phyloP scores from a whole-genome alignment of 305 asterid species.

The Plantago coronopus region DNA sequence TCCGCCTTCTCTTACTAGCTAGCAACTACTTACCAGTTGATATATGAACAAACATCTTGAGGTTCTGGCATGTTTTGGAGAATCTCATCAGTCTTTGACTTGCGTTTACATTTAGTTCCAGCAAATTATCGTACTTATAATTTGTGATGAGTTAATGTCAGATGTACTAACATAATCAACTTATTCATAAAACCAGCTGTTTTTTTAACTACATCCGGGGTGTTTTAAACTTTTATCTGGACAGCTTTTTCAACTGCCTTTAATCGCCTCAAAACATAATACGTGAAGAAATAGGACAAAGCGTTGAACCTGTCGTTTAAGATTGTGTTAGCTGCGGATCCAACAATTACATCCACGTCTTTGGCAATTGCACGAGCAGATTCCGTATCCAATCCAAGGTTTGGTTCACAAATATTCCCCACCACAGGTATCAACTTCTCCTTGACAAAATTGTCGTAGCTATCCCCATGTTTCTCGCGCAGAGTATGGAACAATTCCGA shows the following conservation, averaged over 20 bases:
- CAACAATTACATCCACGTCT: slow-evolving; percentile 9
- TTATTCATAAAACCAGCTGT: too few species aligned
- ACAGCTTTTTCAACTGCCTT: too few species aligned
- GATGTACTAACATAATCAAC: too few species aligned
- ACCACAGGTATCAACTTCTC: slow-evolving; percentile 24
- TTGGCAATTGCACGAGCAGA: not conserved
- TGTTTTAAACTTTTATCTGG: too few species aligned
- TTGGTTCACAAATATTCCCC: slow-evolving; percentile 24
- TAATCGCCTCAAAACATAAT: too few species aligned
- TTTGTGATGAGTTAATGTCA: too few species aligned
- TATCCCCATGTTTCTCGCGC: slow-evolving; percentile 2
- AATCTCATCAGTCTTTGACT: slow-evolving; percentile 17
- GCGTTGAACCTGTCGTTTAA: slow-evolving; percentile 14
- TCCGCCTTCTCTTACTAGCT: too few species aligned
- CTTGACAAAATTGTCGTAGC: slow-evolving; percentile 8
- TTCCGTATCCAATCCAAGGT: slow-evolving; percentile 15
- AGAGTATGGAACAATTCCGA: slow-evolving; percentile 18
- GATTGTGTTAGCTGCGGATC: slow-evolving; percentile 17
- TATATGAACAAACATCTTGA: slow-evolving; percentile 16
- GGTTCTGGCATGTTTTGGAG: slow-evolving; percentile 10
- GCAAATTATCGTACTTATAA: slow-evolving; percentile 13
- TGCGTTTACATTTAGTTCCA: slow-evolving; percentile 4
- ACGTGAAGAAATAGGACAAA: too few species aligned
- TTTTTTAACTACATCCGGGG: too few species aligned
- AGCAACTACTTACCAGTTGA: slow-evolving; percentile 21